Evolutionary conservation across 2,329 filamentous ascomycete species (phyloP), one percentile per base, ranked within the genome.

Genomic region (Raffaelea deltoideospora): DNA sequence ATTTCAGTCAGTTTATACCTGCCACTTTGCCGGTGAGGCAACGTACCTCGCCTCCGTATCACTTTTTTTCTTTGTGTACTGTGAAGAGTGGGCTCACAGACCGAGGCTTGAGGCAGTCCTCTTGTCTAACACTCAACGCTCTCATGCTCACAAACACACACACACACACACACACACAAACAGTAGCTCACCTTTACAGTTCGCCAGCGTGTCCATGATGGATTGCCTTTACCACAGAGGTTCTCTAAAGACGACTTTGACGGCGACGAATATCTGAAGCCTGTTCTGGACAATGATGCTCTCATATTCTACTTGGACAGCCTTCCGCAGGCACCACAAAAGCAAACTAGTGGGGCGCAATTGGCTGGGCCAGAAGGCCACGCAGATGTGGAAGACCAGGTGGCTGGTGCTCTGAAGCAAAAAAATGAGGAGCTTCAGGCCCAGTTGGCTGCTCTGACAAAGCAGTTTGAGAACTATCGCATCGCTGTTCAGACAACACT

Each of bases 291-390:
- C 40, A 85, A 95, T 46, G 90, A 98, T 53, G 82, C 87, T 4
- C 63, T 96, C 37, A 72, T 98, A 23, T 86, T 92, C 52, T 82
- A 73, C 38, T 65, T 98, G 17, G 88, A 93, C 44, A 90, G 95
- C 43, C 63, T 93, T 15, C 64, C 68, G 10, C 29, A 30, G 15
- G 2, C 33, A 10, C 27, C 34, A 23, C n/a, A n/a, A n/a, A n/a
- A n/a, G n/a, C n/a, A n/a, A n/a, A n/a, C n/a, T n/a, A n/a, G n/a
- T n/a, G n/a, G n/a, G n/a, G n/a, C n/a, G n/a, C n/a, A n/a, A n/a
- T n/a, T n/a, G n/a, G n/a, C n/a, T n/a, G n/a, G n/a, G n/a, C n/a
- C n/a, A n/a, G n/a, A n/a, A n/a, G 59, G 64, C 27, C 56, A 64
- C 21, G 54, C 48, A 3, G 45, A 33, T 10, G 31, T 3, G 24